Base-by-base conservation (phyloP, 2,329 filamentous ascomycete genomes). In the Trichoderma koningii region DNA sequence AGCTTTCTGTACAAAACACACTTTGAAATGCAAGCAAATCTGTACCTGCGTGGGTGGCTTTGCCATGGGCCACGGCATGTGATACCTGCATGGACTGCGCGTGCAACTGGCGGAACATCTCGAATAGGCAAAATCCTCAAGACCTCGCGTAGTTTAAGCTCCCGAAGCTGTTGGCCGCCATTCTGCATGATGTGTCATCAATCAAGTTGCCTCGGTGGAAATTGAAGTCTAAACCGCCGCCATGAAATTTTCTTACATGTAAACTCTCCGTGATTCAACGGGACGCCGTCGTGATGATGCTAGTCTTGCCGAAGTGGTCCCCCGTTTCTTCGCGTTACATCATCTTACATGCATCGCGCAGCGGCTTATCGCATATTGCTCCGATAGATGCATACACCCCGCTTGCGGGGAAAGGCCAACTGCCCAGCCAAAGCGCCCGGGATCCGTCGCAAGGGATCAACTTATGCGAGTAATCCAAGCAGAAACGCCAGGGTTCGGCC, bases 381-480 rank as follows among this genome's bases (percentile, higher is more conserved):
- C 19, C 59, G 26, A 62, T 65, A 65, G 12, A 23, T 65, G 56
- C 56, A 55, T 62, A 9, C 28, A 12, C 30, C 26, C 4, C 23
- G 42, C 44, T 65, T 42, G 64, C 44, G 56, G 64, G 56, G 64
- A 41, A 41, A 50, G 28, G 21, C 51, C 12, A 23, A 23, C 21
- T 7, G 57, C 30, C 38, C 21, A 19, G 41, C 55, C 19, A 44
- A 44, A 42, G 15, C 15, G 34, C 15, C 60, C 21, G 28, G 28
- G 28, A 41, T 42, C 42, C 19, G 30, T 48, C 51, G 42, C 60
- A 17, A 41, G 9, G 34, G 38, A 34, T 44, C 19, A 21, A 52
- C 19, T 14, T 63, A 45, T 63, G 60, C 60, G 41, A 53, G 60
- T 45, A 55, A 55, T 47, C 48, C 38, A 23, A 34, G 50, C 51